Evolutionary conservation across 352 stramenopile genomes (phyloP).

Genomic region (Phytophthora idaei): DNA sequence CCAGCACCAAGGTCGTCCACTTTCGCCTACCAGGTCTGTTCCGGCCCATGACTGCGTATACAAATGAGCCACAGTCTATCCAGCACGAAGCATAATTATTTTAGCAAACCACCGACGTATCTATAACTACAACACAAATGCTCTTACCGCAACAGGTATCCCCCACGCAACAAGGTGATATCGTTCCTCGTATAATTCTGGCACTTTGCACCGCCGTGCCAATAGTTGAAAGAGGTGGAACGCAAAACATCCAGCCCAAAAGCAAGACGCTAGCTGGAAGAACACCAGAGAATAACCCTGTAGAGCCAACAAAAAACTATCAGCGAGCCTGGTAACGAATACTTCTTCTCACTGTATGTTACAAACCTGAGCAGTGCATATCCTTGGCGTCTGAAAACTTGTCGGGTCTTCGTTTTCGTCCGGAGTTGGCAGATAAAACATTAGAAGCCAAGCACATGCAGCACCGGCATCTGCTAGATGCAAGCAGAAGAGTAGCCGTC

Average conservation of each 20-base stretch:
- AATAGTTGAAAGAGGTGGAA: conserved; percentile 82
- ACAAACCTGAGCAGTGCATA: conserved; percentile 54
- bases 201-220: conserved; percentile 45
- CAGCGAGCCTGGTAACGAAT: neutral
- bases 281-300: conserved; percentile 74
- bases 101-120: neutral
- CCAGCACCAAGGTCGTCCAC: conserved; percentile 77
- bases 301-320: neutral
- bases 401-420: conserved; percentile 2
- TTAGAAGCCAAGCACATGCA: conserved; percentile 60
- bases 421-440: conserved; percentile 41
- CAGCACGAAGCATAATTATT: conserved; percentile 7
- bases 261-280: conserved; percentile 65
- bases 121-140: neutral
- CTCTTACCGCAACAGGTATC: conserved; percentile 48
- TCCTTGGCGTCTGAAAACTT: conserved; percentile 3
- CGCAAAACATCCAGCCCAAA: conserved; percentile 80
- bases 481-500: conserved; percentile 68
- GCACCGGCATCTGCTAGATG: conserved; percentile 58
- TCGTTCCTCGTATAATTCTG: conserved; percentile 69
- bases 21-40: conserved; percentile 60
- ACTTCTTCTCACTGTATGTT: neutral
- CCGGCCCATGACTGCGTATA: conserved; percentile 48
- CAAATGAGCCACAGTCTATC: conserved; percentile 58
- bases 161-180: conserved; percentile 79